phyloP scores from a whole-genome alignment of 2,329 filamentous ascomycete species.

The Hyphodiscus sp. region DNA sequence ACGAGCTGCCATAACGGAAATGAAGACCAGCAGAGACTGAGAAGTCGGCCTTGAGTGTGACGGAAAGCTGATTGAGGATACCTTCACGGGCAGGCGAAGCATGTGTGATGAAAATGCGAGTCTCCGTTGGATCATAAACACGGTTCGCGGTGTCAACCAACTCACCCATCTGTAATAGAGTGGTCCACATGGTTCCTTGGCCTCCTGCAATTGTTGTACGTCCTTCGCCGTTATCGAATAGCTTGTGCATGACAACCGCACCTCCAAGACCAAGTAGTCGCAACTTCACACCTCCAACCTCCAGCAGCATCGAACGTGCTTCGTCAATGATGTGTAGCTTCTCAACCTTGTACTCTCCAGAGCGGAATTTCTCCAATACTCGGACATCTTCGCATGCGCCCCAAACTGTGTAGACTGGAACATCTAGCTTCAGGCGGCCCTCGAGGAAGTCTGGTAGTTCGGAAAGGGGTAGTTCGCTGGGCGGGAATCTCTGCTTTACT shows the following conservation, averaged over 20 bases:
- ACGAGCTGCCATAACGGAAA: slow-evolving; percentile 97
- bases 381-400: slow-evolving; percentile 97
- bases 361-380: slow-evolving; percentile 94
- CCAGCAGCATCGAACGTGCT: slow-evolving; percentile 89
- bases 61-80: slow-evolving; percentile 93
- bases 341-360: slow-evolving; percentile 93
- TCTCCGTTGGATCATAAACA: slow-evolving; percentile 97
- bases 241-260: slow-evolving; percentile 98
- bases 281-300: slow-evolving; percentile 92
- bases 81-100: slow-evolving; percentile 95
- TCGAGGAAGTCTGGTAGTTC: slow-evolving; percentile 85
- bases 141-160: slow-evolving; percentile 95
- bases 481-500: slow-evolving; percentile 78
- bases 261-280: slow-evolving; percentile 88
- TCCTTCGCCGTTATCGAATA: slow-evolving; percentile 97
- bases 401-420: slow-evolving; percentile 98
- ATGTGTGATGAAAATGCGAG: slow-evolving; percentile 92
- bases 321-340: slow-evolving; percentile 99
- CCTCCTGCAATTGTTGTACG: slow-evolving; percentile 97
- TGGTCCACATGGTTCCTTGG: slow-evolving; percentile 99
- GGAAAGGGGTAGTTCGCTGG: slow-evolving; percentile 81
- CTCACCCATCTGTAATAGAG: slow-evolving; percentile 94
- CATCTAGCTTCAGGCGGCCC: slow-evolving; percentile 83
- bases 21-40: slow-evolving; percentile 95
- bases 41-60: slow-evolving; percentile 96